Conservation (phyloP, 2,329 filamentous ascomycete species). For the Hypoxylon sp. region DNA sequence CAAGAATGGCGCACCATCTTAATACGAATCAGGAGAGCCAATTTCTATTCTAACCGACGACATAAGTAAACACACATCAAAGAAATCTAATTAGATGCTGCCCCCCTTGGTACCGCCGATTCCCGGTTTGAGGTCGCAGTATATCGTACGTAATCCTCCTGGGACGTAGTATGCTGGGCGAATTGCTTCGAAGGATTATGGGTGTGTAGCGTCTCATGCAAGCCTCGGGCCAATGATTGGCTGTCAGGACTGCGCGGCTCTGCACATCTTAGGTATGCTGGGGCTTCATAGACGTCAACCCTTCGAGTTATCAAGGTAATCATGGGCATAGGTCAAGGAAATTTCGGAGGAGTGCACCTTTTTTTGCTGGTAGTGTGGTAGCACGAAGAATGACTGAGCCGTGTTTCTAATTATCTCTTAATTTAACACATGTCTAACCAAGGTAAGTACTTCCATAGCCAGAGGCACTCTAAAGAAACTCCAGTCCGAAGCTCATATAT, state of each 20-base stretch:
- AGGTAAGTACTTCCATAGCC: background rate
- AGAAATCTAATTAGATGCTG: background rate
- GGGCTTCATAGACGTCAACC: background rate
- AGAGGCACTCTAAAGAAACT: conserved; percentile 21
- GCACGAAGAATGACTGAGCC: conserved; percentile 20
- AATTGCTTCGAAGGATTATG: conserved; percentile 6
- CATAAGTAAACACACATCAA: background rate
- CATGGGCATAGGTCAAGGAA: background rate
- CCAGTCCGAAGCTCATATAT: conserved; percentile 21
- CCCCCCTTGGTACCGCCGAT: too few species aligned
- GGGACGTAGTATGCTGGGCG: background rate
- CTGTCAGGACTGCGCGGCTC: conserved; percentile 3
- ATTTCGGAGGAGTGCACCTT: background rate
- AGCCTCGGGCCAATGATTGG: conserved; percentile 8
- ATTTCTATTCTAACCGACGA: background rate
- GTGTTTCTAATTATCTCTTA: conserved; percentile 1
- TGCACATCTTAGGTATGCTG: background rate
- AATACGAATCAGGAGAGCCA: too few species aligned
- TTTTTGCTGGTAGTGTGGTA: background rate
- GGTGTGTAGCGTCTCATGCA: background rate
- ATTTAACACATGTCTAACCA: background rate
- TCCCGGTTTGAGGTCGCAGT: too few species aligned
- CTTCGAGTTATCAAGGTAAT: background rate
- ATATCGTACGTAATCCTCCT: background rate
- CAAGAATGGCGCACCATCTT: background rate